These are phyloP conservation scores for Saraca asoca DNA, from an alignment of 331 rosid species.

Conservation along the genomic window DNA sequence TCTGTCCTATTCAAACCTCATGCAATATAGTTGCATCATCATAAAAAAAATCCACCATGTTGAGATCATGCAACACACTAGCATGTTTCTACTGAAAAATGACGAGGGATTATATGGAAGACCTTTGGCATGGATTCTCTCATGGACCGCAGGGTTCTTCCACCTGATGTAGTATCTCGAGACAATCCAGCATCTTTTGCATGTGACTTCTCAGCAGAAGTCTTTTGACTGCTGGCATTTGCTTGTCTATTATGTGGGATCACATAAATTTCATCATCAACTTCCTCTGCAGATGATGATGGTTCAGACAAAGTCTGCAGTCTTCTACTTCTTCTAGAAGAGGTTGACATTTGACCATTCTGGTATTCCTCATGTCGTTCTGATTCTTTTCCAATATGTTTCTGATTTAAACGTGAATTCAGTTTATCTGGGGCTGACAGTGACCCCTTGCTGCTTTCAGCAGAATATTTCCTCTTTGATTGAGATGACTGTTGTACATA, in stretches of 20 bases:
- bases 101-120: not conserved
- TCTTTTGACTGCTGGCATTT: slow-evolving; percentile 37
- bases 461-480: slow-evolving; percentile 37
- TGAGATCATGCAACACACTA: not conserved
- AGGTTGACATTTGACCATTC: slow-evolving; percentile 35
- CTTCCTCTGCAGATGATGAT: slow-evolving; percentile 44
- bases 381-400: slow-evolving; percentile 37
- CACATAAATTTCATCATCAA: slow-evolving; percentile 35
- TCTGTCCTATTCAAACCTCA: not conserved
- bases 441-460: slow-evolving; percentile 46
- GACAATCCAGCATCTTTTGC: slow-evolving; percentile 34
- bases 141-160: slow-evolving; percentile 27
- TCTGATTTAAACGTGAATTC: slow-evolving; percentile 40
- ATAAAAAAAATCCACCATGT: not conserved
- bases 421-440: slow-evolving; percentile 34
- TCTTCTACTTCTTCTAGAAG: slow-evolving; percentile 33
- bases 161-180: slow-evolving; percentile 38
- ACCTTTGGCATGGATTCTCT: slow-evolving; percentile 50
- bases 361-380: slow-evolving; percentile 33
- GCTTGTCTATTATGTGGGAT: slow-evolving; percentile 39
- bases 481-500: slow-evolving; percentile 43
- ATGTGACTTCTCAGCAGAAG: slow-evolving; percentile 30
- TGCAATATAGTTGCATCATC: slow-evolving; percentile 14
- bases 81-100: slow-evolving; percentile 9
- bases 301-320: slow-evolving; percentile 41